Percentiles rank a stretch among this genome's conserved stretches.
phyloP scores from a whole-genome alignment of 306 rosid species.

The Sesbania bispinosa region DNA sequence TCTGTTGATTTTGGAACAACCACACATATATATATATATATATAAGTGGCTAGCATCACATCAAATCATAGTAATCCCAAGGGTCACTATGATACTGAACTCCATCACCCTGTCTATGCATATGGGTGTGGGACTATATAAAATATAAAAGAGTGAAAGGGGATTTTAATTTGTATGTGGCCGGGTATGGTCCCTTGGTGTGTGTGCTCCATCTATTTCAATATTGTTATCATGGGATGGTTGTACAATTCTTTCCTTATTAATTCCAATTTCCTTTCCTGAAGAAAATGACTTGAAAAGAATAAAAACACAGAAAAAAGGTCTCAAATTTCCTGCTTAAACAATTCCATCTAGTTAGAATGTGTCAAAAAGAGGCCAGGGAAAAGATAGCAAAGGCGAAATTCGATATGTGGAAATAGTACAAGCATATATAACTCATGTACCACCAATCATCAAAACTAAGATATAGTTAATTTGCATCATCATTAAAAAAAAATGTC shows the following conservation, averaged over 20 bases:
- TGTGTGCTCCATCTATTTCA: conserved; percentile 34
- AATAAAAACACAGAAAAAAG: conserved; percentile 2
- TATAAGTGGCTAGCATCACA: conserved; percentile 29
- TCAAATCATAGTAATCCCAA: conserved; percentile 28
- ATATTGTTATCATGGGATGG: conserved; percentile 29
- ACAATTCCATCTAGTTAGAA: conserved; percentile 15
- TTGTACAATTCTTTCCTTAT: conserved; percentile 30
- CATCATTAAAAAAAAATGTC: not conserved
- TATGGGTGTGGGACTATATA: not conserved
- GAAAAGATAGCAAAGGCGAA: conserved; percentile 12
- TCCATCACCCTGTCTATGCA: conserved; percentile 2
- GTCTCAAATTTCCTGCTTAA: conserved; percentile 7
- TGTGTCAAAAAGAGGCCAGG: conserved; percentile 20
- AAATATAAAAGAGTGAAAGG: conserved; percentile 16
- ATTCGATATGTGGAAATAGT: conserved; percentile 10
- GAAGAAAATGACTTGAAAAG: conserved; percentile 42
- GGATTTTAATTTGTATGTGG: not conserved
- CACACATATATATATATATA: not conserved
- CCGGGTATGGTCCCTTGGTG: conserved; percentile 32
- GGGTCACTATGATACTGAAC: conserved; percentile 17
- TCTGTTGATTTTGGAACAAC: conserved; percentile 24
- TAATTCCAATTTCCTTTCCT: conserved; percentile 12
- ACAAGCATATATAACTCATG: not conserved
- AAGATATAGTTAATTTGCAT: not conserved
- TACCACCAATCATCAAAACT: conserved; percentile 7